These are phyloP conservation scores for Aspergillus sojae DNA, from an alignment of 2,329 filamentous ascomycete species.

Conservation along the genomic window DNA sequence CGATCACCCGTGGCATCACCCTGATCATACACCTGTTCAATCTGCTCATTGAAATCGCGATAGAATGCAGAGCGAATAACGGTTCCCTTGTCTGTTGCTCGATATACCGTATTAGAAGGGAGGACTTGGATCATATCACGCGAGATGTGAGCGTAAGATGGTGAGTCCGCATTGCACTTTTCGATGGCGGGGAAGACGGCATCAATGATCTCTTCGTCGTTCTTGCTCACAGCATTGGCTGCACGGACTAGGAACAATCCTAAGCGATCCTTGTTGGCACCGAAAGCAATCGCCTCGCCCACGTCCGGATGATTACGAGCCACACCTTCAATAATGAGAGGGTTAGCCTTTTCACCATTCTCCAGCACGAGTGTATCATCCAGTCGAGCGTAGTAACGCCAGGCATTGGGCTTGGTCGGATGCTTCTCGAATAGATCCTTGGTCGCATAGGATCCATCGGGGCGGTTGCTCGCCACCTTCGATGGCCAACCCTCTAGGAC, in stretches of 20 bases:
- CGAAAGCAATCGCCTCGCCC: slow-evolving; percentile 61
- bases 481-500: slow-evolving; percentile 40
- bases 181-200: slow-evolving; percentile 54
- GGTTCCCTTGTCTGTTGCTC: slow-evolving; percentile 28
- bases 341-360: slow-evolving; percentile 55
- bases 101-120: slow-evolving; percentile 19
- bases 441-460: slow-evolving; percentile 52
- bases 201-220: slow-evolving; percentile 52
- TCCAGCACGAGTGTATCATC: slow-evolving; percentile 52
- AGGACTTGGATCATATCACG: slow-evolving; percentile 27
- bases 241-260: slow-evolving; percentile 59
- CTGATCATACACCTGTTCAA: slow-evolving; percentile 22
- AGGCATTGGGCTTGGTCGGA: slow-evolving; percentile 45
- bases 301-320: slow-evolving; percentile 57
- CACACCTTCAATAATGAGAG: slow-evolving; percentile 54
- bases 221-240: slow-evolving; percentile 41
- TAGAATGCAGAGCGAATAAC: slow-evolving; percentile 29
- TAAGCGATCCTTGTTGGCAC: slow-evolving; percentile 55
- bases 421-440: slow-evolving; percentile 52
- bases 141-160: slow-evolving; percentile 37
- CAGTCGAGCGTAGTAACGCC: slow-evolving; percentile 50
- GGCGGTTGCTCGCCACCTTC: slow-evolving; percentile 48
- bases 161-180: slow-evolving; percentile 53
- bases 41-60: slow-evolving; percentile 21
- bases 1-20: slow-evolving; percentile 17